Evolutionary conservation across 345 rosid species (phyloP).

Genomic region (Pistacia vera): DNA sequence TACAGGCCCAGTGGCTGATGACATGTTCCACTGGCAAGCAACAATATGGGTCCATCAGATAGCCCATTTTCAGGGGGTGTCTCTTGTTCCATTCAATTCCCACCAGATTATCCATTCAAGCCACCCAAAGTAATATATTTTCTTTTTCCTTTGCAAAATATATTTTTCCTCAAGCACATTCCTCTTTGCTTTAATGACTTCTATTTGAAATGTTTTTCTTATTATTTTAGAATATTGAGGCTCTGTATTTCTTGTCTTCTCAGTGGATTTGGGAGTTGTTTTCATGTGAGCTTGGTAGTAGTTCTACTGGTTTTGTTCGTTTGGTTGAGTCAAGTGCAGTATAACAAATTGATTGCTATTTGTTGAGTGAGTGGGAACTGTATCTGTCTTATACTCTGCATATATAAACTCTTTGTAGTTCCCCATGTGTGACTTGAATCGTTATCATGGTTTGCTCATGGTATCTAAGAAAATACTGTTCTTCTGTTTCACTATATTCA

Average conservation of each 20-base stretch:
- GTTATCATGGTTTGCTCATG: too few relatives aligned
- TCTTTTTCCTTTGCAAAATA: not conserved
- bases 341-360: not conserved
- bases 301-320: not conserved
- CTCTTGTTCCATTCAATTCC: conserved; percentile 75
- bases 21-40: conserved; percentile 85
- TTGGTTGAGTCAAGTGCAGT: not conserved
- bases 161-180: not conserved
- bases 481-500: too few relatives aligned
- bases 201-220: not conserved
- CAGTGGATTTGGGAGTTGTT: not conserved
- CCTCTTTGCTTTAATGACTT: not conserved
- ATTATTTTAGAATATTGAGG: not conserved
- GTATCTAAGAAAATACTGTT: too few relatives aligned
- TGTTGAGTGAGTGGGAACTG: not conserved
- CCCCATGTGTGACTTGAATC: too few relatives aligned
- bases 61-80: conserved; percentile 77
- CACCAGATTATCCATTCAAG: conserved; percentile 82
- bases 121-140: conserved; percentile 59
- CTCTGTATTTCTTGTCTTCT: not conserved
- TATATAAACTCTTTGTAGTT: too few relatives aligned
- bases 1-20: conserved; percentile 71
- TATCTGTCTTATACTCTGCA: too few relatives aligned
- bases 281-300: not conserved
- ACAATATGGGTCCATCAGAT: conserved; percentile 79